phyloP scores from a whole-genome alignment of 2,329 filamentous ascomycete genomes.

The Arthroderma uncinatum region DNA sequence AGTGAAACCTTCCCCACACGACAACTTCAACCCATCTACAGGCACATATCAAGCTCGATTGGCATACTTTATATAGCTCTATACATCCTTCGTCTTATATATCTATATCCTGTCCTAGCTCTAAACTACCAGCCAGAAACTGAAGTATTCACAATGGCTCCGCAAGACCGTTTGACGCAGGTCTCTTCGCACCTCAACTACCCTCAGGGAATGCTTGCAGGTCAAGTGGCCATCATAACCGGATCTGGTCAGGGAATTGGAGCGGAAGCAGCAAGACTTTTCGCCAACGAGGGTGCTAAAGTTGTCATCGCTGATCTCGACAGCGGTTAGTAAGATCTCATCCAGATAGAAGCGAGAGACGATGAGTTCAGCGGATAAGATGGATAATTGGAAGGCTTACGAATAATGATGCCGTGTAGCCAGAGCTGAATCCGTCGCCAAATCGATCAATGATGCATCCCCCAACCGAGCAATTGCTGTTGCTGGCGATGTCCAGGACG shows the following conservation, averaged over 20 bases:
- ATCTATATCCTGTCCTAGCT: neutral
- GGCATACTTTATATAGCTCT: no score
- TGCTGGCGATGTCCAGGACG: slow-evolving; percentile 63
- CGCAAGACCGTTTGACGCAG: slow-evolving; percentile 52
- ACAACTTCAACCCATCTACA: no score
- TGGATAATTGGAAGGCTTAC: no score
- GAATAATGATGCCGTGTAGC: slow-evolving; percentile 32
- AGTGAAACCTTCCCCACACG: no score
- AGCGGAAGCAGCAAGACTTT: slow-evolving; percentile 68
- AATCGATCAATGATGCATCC: slow-evolving; percentile 55
- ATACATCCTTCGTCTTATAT: no score
- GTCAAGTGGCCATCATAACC: slow-evolving; percentile 79
- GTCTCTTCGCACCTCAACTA: slow-evolving; percentile 71
- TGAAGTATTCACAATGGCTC: slow-evolving; percentile 29
- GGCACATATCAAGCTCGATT: no score
- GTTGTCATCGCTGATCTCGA: slow-evolving; percentile 80
- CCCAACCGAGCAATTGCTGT: slow-evolving; percentile 58
- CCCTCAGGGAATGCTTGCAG: slow-evolving; percentile 64
- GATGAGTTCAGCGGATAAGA: no score
- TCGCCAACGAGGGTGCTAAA: slow-evolving; percentile 78
- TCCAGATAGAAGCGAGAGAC: neutral
- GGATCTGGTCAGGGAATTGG: slow-evolving; percentile 80
- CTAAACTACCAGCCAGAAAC: neutral
- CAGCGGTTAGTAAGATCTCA: slow-evolving; percentile 39
- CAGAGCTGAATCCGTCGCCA: slow-evolving; percentile 58